Percentiles rank a stretch among this genome's conserved stretches.
Conservation (phyloP, 805 yeast species). For the Millerozyma acaciae region DNA sequence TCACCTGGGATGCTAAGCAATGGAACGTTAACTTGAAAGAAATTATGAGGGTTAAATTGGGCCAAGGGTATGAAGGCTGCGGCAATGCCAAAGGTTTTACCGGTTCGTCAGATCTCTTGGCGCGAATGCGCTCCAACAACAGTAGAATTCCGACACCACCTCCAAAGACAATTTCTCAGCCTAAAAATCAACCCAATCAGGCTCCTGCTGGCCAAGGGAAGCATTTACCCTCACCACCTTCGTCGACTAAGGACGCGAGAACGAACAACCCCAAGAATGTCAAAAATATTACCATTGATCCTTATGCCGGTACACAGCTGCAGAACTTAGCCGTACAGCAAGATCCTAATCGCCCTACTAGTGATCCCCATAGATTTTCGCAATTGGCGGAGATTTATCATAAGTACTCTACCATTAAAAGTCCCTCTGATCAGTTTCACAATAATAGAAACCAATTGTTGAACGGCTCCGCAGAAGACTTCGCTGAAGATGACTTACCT, state of each 20-base stretch:
- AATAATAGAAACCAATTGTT: conserved; percentile 30
- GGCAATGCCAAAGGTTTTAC: conserved; percentile 63
- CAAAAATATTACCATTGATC: conserved; percentile 12
- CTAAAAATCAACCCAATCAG: background rate
- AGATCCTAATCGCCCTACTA: too few species aligned
- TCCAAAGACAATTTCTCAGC: conserved; percentile 1
- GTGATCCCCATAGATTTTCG: conserved; percentile 29
- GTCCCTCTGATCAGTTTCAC: conserved; percentile 40
- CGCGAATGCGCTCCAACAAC: conserved; percentile 21
- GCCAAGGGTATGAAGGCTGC: conserved; percentile 64
- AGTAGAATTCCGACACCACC: conserved; percentile 8
- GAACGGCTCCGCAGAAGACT: conserved; percentile 33
- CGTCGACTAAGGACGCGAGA: background rate
- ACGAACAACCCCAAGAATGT: conserved; percentile 8
- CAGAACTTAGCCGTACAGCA: background rate
- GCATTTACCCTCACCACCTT: background rate
- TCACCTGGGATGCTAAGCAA: conserved; percentile 34
- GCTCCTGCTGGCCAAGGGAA: background rate
- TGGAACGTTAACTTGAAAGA: conserved; percentile 32
- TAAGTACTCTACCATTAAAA: conserved; percentile 34
- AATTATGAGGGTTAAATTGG: conserved; percentile 32
- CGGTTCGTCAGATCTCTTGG: conserved; percentile 53
- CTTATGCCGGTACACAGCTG: background rate
- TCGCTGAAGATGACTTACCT: conserved; percentile 34
- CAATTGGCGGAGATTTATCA: conserved; percentile 42